These are phyloP conservation scores for Microstegium vimineum DNA, from an alignment of 176 grass and related monocot genomes.

Conservation along the genomic window DNA sequence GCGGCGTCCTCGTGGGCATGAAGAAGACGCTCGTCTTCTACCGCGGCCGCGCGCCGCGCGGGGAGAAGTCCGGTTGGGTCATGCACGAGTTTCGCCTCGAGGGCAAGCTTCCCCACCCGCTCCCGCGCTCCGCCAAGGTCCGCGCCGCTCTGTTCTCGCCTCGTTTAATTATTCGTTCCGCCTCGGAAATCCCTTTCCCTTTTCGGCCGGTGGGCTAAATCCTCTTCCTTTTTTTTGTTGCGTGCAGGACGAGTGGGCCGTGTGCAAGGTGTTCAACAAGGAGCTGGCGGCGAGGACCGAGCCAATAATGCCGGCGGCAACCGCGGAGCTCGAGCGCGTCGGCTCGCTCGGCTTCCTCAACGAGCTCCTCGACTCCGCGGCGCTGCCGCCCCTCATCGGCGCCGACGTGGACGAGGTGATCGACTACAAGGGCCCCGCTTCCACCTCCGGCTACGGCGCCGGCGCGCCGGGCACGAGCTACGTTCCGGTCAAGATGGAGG, in stretches of 20 bases:
- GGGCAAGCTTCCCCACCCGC: constrained; percentile 44
- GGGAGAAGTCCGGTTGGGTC: constrained; percentile 84
- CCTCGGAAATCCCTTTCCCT: not conserved
- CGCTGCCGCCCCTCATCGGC: constrained; percentile 57
- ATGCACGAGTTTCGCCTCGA: constrained; percentile 96
- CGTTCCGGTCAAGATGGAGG: constrained; percentile 40
- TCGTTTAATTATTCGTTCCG: not conserved
- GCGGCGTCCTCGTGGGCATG: constrained; percentile 76
- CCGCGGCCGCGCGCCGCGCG: constrained; percentile 77
- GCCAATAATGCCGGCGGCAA: constrained; percentile 28
- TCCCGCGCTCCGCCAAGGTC: constrained; percentile 65
- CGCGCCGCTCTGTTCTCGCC: not conserved
- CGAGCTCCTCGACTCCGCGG: constrained; percentile 49
- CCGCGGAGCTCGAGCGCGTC: constrained; percentile 41
- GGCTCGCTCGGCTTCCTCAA: constrained; percentile 31
- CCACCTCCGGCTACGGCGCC: constrained; percentile 23
- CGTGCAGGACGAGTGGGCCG: constrained; percentile 83
- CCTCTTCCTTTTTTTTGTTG: not conserved
- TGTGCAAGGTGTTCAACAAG: constrained; percentile 88
- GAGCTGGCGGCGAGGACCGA: constrained; percentile 25
- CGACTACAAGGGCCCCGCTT: constrained; percentile 34
- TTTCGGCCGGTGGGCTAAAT: not conserved
- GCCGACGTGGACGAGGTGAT: constrained; percentile 10
- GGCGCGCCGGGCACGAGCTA: not conserved
- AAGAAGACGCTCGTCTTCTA: constrained; percentile 99